Evolutionary conservation across 2,329 filamentous ascomycete species (phyloP).

Genomic region (Clathrospora elynae): DNA sequence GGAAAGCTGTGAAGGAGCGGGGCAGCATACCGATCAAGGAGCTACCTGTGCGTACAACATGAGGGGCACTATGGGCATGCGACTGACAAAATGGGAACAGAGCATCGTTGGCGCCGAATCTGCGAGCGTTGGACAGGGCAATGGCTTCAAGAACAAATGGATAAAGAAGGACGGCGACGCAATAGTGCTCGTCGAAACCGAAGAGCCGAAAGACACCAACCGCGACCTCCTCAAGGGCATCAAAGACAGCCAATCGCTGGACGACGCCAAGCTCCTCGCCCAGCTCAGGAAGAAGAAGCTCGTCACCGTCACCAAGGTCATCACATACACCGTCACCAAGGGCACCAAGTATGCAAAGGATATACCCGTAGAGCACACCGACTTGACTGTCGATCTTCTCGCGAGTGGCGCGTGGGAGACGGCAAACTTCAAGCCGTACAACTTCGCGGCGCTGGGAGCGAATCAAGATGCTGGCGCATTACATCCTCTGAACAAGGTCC

Average conservation of each 20-base stretch:
- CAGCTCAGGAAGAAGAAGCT: slow-evolving; percentile 94
- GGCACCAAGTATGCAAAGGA: slow-evolving; percentile 86
- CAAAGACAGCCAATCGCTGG: slow-evolving; percentile 68
- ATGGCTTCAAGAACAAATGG: slow-evolving; percentile 81
- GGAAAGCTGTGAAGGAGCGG: slow-evolving; percentile 53
- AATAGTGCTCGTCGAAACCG: slow-evolving; percentile 59
- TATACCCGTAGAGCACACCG: slow-evolving; percentile 90
- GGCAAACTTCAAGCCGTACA: slow-evolving; percentile 83
- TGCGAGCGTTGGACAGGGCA: slow-evolving; percentile 87
- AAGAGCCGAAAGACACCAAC: slow-evolving; percentile 80
- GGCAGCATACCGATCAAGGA: slow-evolving; percentile 56
- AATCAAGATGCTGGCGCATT: slow-evolving; percentile 58
- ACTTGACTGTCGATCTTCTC: slow-evolving; percentile 93
- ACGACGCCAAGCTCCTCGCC: slow-evolving; percentile 74
- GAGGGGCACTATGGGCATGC: neutral
- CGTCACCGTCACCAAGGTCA: slow-evolving; percentile 79
- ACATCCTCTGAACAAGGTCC: slow-evolving; percentile 82
- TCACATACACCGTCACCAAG: slow-evolving; percentile 82
- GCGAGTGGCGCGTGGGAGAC: slow-evolving; percentile 88
- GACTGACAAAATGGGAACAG: slow-evolving; percentile 49
- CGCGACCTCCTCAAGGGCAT: slow-evolving; percentile 76
- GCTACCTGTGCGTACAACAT: slow-evolving; percentile 46
- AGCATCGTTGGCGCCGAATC: slow-evolving; percentile 72
- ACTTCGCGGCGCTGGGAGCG: slow-evolving; percentile 75
- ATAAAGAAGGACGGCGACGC: slow-evolving; percentile 66